Base-by-base conservation (phyloP, 1,284 basidiomycete species). In the Ganoderma meredithae region DNA sequence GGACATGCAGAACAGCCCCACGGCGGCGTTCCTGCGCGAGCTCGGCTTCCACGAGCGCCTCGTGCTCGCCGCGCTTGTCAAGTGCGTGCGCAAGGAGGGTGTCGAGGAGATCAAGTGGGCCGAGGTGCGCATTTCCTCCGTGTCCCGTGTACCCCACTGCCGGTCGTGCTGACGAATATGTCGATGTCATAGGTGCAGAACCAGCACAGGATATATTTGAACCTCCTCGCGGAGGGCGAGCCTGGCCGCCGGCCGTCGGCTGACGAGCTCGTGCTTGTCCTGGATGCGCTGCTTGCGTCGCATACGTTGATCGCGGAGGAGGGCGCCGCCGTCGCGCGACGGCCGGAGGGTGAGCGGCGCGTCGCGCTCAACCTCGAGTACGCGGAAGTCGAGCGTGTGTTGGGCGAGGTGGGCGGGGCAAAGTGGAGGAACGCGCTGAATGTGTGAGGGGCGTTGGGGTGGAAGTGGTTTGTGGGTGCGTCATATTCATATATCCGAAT, bases 1-100 rank as follows among this genome's bases (percentile, higher is more conserved):
- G 75, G 89, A 89, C 36, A 95, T 99, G 94, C 95, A 96, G 75
- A 95, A 94, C 72, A 96, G 93, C 68, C 96, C 97, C 1, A 94
- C 93, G 0, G 92, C 94, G 8, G 89, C 91, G 22, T 97, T 92
- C 76, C 81, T 98, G 22, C 86, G 88, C 55, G 88, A 93, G 52
- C 90, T 94, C 73, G 94, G 93, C 78, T 84, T 95, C 67, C 95
- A 97, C 76, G 95, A 97, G 77, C 90, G 94, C 56, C 86, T 97
- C 53, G 91, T 98, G 90, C 84, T 98, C n/a, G 91, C 95, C 9
- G 90, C 95, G 0, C 80, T 99, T 47, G 84, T 98, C 25, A 92
- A 93, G 72, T 96, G 94, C 76, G 86, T 95, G 53, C 90, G 91
- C 76, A 85, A 93, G 49, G 91, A 94, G 69, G 97, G 97, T 27